Evolutionary conservation across 169 alveolate species (phyloP), one percentile per base, ranked within the genome.

Genomic region (Eimeria praecox): DNA sequence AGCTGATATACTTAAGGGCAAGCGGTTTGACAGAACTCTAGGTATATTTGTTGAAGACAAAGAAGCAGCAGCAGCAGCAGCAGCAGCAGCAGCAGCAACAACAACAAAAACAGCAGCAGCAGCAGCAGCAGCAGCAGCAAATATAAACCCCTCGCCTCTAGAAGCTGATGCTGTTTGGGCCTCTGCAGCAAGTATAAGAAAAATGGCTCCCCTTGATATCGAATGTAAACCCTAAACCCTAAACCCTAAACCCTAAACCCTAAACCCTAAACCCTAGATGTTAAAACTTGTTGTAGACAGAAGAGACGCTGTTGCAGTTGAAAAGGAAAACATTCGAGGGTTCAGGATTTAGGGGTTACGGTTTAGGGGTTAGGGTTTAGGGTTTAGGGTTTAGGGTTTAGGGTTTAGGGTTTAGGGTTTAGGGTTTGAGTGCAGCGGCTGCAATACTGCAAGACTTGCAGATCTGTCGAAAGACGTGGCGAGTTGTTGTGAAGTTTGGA

Each of bases 401-500:
- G 66, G 64, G 88, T 42, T 46, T 44, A 9, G 64, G 88, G 88
- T 78, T 12, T 78, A 78, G 64, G 91, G 75, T 83, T n/a, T 83
- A 83, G 75, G 46, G 73, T 83, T 46, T 90, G 88, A 22, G 18
- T 56, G 83, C 95, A 92, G 95, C 88, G 52, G 95, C 95, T 24
- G 44, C 95, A 18, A 69, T 90, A 71, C 91, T 97, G 18, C 94
- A 97, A 49, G 95, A 85, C 22, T 71, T 95, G 0, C 42, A 64
- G 40, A 94, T 95, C 64, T 95, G 97, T 22, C 97, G 95, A 18
- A 64, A 92, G 59, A 97, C 97, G 1, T 95, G 98, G 97, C 92
- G 94, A 0, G 33, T 97, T 49, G 95, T 92, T 54, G 92, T 95
- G 77, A 95, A 95, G 71, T 87, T 95, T 12, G 96, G 95, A n/a